These are phyloP conservation scores for Heritiera fomes DNA, from an alignment of 345 rosid species.

Conservation along the genomic window DNA sequence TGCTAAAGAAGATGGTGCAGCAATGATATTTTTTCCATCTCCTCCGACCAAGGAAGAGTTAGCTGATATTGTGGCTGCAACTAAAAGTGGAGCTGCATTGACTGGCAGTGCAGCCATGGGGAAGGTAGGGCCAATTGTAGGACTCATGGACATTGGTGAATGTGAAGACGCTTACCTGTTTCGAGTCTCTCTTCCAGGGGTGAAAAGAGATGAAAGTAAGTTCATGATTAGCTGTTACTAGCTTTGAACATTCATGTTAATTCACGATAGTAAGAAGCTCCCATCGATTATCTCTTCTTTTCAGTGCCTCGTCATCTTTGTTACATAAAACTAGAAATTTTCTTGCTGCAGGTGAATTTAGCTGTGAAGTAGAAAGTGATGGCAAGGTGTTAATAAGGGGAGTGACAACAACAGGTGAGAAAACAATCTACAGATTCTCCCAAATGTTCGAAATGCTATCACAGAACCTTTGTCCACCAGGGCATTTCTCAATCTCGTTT, in stretches of 20 bases:
- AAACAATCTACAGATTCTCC: slow-evolving; percentile 41
- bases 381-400: slow-evolving; percentile 60
- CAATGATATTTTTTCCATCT: slow-evolving; percentile 30
- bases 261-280: neutral
- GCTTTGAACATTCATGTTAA: neutral
- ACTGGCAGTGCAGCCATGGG: slow-evolving; percentile 46
- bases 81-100: slow-evolving; percentile 35
- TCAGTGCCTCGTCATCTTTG: neutral
- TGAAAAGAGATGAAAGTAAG: slow-evolving; percentile 61
- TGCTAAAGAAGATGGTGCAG: neutral
- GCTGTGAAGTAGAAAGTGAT: slow-evolving; percentile 45
- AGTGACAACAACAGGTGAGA: slow-evolving; percentile 68
- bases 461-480: slow-evolving; percentile 56
- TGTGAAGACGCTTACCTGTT: slow-evolving; percentile 57
- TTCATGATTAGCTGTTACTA: neutral
- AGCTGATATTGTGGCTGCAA: slow-evolving; percentile 28
- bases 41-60: slow-evolving; percentile 33
- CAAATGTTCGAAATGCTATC: slow-evolving; percentile 55
- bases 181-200: slow-evolving; percentile 68
- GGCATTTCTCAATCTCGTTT: slow-evolving; percentile 57
- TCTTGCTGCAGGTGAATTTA: slow-evolving; percentile 48
- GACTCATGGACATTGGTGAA: slow-evolving; percentile 51
- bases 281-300: neutral
- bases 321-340: neutral
- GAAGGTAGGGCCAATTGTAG: too few species aligned